Conservation (phyloP, 441 rosid genomes). For the Gossypium davidsonii region DNA sequence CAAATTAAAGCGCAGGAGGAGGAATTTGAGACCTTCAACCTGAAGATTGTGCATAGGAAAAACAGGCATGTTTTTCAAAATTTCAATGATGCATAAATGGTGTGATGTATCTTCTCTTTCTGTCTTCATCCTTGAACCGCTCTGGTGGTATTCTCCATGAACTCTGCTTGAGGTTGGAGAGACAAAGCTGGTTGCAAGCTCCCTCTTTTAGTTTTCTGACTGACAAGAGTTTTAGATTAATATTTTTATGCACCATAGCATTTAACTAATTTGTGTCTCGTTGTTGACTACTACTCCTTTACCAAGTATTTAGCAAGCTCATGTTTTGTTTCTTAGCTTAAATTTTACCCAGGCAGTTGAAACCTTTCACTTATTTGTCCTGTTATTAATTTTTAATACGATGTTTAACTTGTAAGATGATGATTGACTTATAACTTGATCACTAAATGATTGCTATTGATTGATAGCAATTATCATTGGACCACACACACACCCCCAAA, state of each 20-base stretch:
- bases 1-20: conserved; percentile 95
- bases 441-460: background rate
- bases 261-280: background rate
- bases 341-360: background rate
- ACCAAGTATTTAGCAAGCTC: background rate
- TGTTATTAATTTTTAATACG: background rate
- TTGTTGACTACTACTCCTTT: background rate
- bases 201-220: conserved; percentile 1
- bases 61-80: conserved; percentile 59
- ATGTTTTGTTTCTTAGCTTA: background rate
- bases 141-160: background rate
- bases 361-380: background rate
- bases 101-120: background rate
- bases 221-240: background rate
- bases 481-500: background rate
- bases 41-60: conserved; percentile 91
- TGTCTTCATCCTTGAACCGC: background rate
- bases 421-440: background rate
- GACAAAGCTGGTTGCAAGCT: conserved; percentile 6
- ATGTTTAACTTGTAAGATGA: background rate
- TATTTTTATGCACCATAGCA: background rate
- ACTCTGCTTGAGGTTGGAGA: conserved; percentile 4
- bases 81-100: background rate
- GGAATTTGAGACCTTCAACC: conserved; percentile 95
- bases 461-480: background rate